A percentile compares a stretch with the other conserved stretches of the same genome.
These are phyloP conservation scores for Pseudogymnoascus verrucosus DNA, from an alignment of 2,329 filamentous ascomycete genomes.

Conservation along the genomic window DNA sequence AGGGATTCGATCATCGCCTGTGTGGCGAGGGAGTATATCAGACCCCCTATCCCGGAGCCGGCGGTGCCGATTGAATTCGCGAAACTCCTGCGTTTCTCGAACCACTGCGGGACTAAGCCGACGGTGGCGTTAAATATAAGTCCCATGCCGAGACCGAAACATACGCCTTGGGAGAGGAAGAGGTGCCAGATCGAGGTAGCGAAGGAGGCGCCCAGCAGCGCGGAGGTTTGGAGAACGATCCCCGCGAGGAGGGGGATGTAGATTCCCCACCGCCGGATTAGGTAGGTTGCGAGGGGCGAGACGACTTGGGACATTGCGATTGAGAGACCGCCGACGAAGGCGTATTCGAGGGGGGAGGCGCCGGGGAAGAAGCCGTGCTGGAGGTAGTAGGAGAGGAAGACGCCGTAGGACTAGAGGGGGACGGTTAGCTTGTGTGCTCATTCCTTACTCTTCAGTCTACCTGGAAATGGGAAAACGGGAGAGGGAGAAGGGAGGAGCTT, in stretches of 20 bases:
- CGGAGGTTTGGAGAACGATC: slow-evolving; percentile 51
- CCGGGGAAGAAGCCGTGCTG: slow-evolving; percentile 41
- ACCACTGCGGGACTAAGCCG: slow-evolving; percentile 54
- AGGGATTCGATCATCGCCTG: slow-evolving; percentile 48
- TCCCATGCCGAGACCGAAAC: slow-evolving; percentile 67
- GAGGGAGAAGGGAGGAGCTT: slow-evolving; percentile 8
- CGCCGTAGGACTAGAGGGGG: slow-evolving; percentile 35
- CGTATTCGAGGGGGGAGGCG: slow-evolving; percentile 53
- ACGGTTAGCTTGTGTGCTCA: neutral
- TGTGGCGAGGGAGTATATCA: slow-evolving; percentile 44
- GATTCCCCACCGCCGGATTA: slow-evolving; percentile 55
- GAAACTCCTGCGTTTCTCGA: slow-evolving; percentile 44
- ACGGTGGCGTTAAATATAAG: slow-evolving; percentile 60
- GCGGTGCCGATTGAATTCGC: slow-evolving; percentile 48
- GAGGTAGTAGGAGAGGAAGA: slow-evolving; percentile 51
- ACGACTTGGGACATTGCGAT: slow-evolving; percentile 57
- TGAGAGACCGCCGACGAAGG: slow-evolving; percentile 63
- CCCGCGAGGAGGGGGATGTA: slow-evolving; percentile 55
- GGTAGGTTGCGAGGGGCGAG: slow-evolving; percentile 48
- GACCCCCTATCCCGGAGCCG: slow-evolving; percentile 44
- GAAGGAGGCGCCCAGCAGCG: slow-evolving; percentile 63
- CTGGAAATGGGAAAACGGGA: no score
- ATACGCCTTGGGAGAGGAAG: slow-evolving; percentile 62
- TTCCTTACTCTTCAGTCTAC: no score
- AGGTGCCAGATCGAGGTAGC: slow-evolving; percentile 63